Base-by-base conservation (phyloP, 176 grass and related monocot genomes). In the Oryza meyeriana region DNA sequence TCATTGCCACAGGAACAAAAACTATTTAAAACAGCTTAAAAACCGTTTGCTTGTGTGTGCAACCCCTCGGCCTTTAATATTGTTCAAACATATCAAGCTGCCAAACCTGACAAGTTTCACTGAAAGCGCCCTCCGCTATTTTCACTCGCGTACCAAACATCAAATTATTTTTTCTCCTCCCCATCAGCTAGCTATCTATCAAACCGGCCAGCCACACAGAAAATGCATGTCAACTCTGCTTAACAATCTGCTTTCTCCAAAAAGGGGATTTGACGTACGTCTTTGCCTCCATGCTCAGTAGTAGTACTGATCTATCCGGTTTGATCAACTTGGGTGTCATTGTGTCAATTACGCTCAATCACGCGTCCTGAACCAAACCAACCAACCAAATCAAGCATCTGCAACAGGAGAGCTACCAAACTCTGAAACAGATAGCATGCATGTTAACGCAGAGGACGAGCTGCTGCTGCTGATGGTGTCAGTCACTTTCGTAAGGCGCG, bases 51-150 rank as follows among this genome's bases (percentile, higher is more conserved):
- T 77, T 85, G 68, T 75, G 74, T 79, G 67, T 36, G 18, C n/a
- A 59, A 59, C 13, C 48, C 47, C 61, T 22, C 16, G 35, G 24
- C 61, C 10, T 26, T 69, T 25, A 59, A 25, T 59, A 2, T 75
- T 20, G 67, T 90, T 90, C 84, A 90, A 86, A 83, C 84, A 86
- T 90, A 72, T 90, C 88, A 90, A 90, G 88, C 88, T 86, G 88
- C 84, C 88, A 79, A 86, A 90, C 88, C 79, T 83, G 34, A 74
- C 79, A 74, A 27, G 74, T 83, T 83, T 83, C 79, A 83, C 79
- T 68, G 88, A 90, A 74, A 83, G 84, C 79, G 48, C 84, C 88
- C 47, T 90, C 84, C 88, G 86, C 74, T 74, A 83, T 72, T 74
- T 83, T 64, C 55, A 25, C n/a, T 52, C 24, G 74, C 74, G 39